phyloP scores from a whole-genome alignment of 1,139 yeast species.

The Debaryomycetaceae sp. region DNA sequence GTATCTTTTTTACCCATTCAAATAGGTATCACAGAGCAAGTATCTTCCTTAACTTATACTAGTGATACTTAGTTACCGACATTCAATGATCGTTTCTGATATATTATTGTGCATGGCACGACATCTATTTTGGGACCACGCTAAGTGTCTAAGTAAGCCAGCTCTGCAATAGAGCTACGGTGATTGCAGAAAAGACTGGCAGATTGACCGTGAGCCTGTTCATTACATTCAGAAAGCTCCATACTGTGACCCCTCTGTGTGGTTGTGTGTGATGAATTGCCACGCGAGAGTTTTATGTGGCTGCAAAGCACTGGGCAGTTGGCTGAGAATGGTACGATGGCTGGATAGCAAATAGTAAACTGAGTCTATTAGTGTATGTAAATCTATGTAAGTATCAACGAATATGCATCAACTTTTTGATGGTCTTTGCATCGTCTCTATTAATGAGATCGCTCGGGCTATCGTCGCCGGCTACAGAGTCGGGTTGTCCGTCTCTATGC shows the following conservation, averaged over 20 bases:
- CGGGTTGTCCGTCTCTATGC: slow-evolving; percentile 18
- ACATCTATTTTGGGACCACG: not conserved
- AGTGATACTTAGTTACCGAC: not conserved
- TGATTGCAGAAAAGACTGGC: too few relatives aligned
- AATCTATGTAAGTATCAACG: slow-evolving; percentile 8
- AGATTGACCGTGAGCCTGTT: too few relatives aligned
- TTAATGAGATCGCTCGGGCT: slow-evolving; percentile 15
- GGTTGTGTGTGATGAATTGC: too few relatives aligned
- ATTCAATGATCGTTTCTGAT: not conserved
- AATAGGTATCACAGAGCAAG: not conserved
- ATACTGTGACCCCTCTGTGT: too few relatives aligned
- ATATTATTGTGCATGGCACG: not conserved
- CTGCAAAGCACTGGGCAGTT: too few relatives aligned
- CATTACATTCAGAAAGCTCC: too few relatives aligned
- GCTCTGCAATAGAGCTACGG: not conserved
- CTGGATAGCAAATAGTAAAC: too few relatives aligned
- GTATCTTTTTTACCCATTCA: not conserved
- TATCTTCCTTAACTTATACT: not conserved
- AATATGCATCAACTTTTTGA: slow-evolving; percentile 26
- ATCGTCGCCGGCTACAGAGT: slow-evolving; percentile 14
- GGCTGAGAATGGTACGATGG: too few relatives aligned
- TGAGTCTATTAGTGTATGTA: not conserved
- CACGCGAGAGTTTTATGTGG: too few relatives aligned
- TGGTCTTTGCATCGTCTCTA: slow-evolving; percentile 16
- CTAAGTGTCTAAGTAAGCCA: not conserved